These are phyloP conservation scores for Penicillium corylophilum DNA, from an alignment of 2,329 filamentous ascomycete genomes.

Conservation along the genomic window DNA sequence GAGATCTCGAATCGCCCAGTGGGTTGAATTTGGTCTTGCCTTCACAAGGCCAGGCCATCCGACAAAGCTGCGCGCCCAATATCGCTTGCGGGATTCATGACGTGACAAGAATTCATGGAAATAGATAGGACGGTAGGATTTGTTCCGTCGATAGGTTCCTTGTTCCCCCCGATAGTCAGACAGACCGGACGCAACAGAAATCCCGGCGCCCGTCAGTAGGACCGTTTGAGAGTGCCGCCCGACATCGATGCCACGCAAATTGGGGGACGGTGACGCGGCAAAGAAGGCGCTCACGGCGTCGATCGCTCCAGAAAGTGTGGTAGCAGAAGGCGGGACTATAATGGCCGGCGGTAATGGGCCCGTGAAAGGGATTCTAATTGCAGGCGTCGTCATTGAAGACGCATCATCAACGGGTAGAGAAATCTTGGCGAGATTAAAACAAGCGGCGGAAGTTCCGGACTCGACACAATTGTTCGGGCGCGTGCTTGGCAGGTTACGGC, in stretches of 20 bases:
- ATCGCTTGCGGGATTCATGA: constrained; percentile 84
- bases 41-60: constrained; percentile 82
- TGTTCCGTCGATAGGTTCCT: constrained; percentile 91
- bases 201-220: constrained; percentile 77
- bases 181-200: constrained; percentile 88
- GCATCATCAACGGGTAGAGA: constrained; percentile 27
- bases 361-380: constrained; percentile 89
- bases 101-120: constrained; percentile 80
- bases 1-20: constrained; percentile 73
- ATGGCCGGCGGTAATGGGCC: constrained; percentile 72
- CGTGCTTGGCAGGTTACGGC: constrained; percentile 10
- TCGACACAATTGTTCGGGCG: constrained; percentile 2
- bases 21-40: constrained; percentile 75
- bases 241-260: constrained; percentile 45
- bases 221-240: constrained; percentile 58
- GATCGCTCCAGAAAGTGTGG: constrained; percentile 69
- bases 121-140: constrained; percentile 86
- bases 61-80: constrained; percentile 93
- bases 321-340: constrained; percentile 71
- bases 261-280: constrained; percentile 55
- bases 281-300: constrained; percentile 77
- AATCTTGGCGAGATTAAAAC: constrained; percentile 12
- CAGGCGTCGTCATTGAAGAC: constrained; percentile 63
- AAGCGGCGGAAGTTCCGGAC: constrained; percentile 2
- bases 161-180: constrained; percentile 88